These are phyloP conservation scores for Monilinia fructigena DNA, from an alignment of 2,329 filamentous ascomycete species.

Conservation along the genomic window DNA sequence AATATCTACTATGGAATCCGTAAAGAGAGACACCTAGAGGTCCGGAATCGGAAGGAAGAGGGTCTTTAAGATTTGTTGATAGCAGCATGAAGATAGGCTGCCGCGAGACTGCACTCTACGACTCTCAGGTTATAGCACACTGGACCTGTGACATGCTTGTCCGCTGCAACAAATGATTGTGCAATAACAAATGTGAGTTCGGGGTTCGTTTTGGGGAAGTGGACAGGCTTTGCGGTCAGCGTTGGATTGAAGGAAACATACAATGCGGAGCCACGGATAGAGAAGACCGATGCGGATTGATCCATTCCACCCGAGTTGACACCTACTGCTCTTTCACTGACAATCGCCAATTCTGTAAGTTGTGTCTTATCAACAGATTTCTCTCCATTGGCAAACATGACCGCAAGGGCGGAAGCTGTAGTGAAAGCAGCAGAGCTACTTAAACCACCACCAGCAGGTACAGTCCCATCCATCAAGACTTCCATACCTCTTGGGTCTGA, in stretches of 20 bases:
- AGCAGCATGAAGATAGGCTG: constrained; percentile 61
- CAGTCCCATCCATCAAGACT: constrained; percentile 84
- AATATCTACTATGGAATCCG: constrained; percentile 84
- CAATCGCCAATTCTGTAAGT: constrained; percentile 87
- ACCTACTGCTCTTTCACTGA: constrained; percentile 89
- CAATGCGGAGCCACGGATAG: constrained; percentile 77
- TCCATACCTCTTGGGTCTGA: constrained; percentile 78
- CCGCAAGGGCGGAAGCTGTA: constrained; percentile 82
- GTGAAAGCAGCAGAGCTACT: constrained; percentile 94
- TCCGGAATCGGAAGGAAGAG: constrained; percentile 72
- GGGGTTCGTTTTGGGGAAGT: constrained; percentile 76
- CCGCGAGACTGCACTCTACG: constrained; percentile 90
- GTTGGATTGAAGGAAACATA: constrained; percentile 86
- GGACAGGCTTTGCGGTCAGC: constrained; percentile 73
- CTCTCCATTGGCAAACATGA: constrained; percentile 82
- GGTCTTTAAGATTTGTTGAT: constrained; percentile 55
- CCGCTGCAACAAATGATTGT: constrained; percentile 88
- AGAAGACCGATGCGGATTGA: constrained; percentile 93
- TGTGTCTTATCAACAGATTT: constrained; percentile 82
- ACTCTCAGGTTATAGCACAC: constrained; percentile 96
- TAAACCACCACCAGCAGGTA: constrained; percentile 87
- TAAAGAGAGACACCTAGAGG: constrained; percentile 81
- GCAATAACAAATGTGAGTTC: constrained; percentile 91
- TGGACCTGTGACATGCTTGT: constrained; percentile 91
- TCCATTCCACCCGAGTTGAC: constrained; percentile 99